Evolutionary conservation across 2,329 filamentous ascomycete species (phyloP), one percentile per base, ranked within the genome.

Genomic region (Colletotrichum australisinense): DNA sequence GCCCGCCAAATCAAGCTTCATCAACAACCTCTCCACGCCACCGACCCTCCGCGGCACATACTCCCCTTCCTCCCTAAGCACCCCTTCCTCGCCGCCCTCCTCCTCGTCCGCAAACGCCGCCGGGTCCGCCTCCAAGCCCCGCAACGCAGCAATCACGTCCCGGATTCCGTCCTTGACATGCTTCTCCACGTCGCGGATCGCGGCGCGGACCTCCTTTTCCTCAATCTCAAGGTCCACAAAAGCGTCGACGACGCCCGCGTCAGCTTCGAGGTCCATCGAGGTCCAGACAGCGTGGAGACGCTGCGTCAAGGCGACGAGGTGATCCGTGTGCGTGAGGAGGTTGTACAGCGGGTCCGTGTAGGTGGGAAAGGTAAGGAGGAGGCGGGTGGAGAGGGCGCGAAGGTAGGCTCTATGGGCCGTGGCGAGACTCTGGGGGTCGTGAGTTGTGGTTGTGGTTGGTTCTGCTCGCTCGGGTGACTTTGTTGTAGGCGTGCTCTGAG

Each of bases 391-490:
- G 3, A 98, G 86, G 2, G 91, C 90, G 46, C 88, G 85, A 14
- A 98, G 89, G 80, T 97, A 98, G 22, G 89, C 85, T 19, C 92
- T 89, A 82, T 98, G 96, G 3, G 95, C 95, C 4, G 90, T 89
- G 5, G 95, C 92, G 26, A 98, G 88, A 3, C 93, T 92, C 83
- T 98, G 95, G 0, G 96, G 95, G 80, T 98, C 96, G 77, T 94
- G 93, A 19, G 55, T 32, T 89, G 85, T 12, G 24, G 55, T 35
- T 88, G 85, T 11, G 75, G 74, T 52, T 9, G 64, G 26, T 8
- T 74, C 68, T 38, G 78, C 78, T 26, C 76, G 76, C 35, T 75
- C 75, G 12, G 60, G 35, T 7, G 72, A 70, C 19, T 46, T 72
- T 52, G 53, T 72, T 19, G 72, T 77, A 65, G 67, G 75, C 30